phyloP scores from a whole-genome alignment of 2,329 filamentous ascomycete genomes.

The Blumeria hordei region DNA sequence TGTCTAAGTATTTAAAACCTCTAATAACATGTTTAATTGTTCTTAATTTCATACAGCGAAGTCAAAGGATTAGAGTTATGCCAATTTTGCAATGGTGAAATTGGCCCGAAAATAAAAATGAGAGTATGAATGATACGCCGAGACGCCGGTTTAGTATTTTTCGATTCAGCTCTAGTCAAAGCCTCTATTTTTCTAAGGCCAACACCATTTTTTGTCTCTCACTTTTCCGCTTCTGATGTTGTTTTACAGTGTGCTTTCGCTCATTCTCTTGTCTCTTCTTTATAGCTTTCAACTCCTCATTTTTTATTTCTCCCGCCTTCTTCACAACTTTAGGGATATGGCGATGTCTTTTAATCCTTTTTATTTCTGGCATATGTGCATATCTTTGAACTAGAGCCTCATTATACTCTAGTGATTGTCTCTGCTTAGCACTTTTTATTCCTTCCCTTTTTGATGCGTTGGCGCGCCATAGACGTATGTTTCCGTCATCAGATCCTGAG shows the following conservation, averaged over 20 bases:
- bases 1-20: too few species aligned
- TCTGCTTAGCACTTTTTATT: conserved; percentile 62
- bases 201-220: conserved; percentile 90
- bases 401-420: conserved; percentile 81
- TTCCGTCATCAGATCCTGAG: conserved; percentile 82
- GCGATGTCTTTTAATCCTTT: conserved; percentile 70
- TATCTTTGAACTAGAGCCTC: conserved; percentile 62
- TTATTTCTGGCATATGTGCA: conserved; percentile 88
- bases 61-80: too few species aligned
- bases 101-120: too few species aligned
- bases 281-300: conserved; percentile 63
- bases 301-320: conserved; percentile 90
- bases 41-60: too few species aligned
- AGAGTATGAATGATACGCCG: too few species aligned
- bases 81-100: too few species aligned
- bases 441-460: conserved; percentile 65
- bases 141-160: too few species aligned
- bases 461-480: conserved; percentile 71
- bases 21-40: too few species aligned
- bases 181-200: conserved; percentile 18
- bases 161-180: too few species aligned
- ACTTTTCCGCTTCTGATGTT: conserved; percentile 43
- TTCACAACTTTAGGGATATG: conserved; percentile 84
- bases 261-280: conserved; percentile 89
- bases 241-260: conserved; percentile 71